These are phyloP conservation scores for Zymoseptoria tritici DNA, from an alignment of 2,329 filamentous ascomycete genomes.

Conservation along the genomic window DNA sequence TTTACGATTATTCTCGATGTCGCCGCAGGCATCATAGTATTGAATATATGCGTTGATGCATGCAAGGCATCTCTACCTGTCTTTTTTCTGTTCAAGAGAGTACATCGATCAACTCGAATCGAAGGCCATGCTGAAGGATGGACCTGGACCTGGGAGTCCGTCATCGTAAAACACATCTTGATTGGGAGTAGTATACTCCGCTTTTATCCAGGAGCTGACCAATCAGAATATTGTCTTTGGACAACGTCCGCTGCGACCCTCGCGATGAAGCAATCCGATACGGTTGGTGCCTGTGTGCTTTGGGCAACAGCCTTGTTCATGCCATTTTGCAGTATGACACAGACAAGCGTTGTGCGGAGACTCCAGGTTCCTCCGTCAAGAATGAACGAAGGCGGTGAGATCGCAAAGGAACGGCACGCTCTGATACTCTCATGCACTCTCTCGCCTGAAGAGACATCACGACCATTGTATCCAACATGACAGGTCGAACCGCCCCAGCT, in stretches of 20 bases:
- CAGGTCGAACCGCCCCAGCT: background rate
- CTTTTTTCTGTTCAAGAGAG: too few species aligned
- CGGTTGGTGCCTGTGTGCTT: background rate
- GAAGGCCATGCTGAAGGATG: too few species aligned
- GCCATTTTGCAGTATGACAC: background rate
- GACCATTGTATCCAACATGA: background rate
- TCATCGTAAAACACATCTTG: background rate
- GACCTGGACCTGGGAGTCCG: too few species aligned
- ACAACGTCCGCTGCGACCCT: background rate
- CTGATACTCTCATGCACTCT: too few species aligned
- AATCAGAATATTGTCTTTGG: background rate
- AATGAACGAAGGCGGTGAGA: background rate
- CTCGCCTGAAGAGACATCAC: background rate
- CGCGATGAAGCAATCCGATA: background rate
- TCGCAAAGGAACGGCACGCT: too few species aligned
- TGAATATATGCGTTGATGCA: background rate
- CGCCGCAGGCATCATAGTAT: background rate
- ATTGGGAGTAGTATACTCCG: background rate
- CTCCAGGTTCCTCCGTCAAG: background rate
- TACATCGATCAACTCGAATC: too few species aligned
- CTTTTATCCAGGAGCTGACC: background rate
- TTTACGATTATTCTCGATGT: background rate
- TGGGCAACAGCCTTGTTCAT: background rate
- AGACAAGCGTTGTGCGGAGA: background rate
- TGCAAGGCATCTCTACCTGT: background rate